Base-by-base conservation (phyloP, 2,329 filamentous ascomycete species). In the Volutella citrinella region DNA sequence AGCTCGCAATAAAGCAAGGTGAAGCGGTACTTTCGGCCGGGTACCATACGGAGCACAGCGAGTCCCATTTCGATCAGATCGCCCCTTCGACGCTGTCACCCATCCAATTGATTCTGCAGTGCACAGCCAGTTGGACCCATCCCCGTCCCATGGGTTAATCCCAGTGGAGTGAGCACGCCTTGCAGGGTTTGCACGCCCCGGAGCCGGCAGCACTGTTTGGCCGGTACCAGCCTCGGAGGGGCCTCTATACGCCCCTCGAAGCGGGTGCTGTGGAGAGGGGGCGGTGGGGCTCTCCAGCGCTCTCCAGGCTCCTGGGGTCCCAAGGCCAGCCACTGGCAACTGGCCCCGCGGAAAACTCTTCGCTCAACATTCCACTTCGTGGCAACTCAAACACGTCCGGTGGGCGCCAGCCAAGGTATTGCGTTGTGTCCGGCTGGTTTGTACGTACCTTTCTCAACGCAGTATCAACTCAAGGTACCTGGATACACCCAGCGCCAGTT, bases 331-430 rank as follows among this genome's bases (percentile, higher is more conserved):
- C 50, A 53, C 50, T 53, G 44, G 45, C 30, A 43, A 37, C 33
- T 25, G 37, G 42, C 36, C 22, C 21, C 42, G 37, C 24, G 36
- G 48, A 53, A 53, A 53, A 53, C 48, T 53, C 50, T 53, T 53
- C 50, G 42, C 43, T 50, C 50, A 53, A 52, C 50, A 52, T 53
- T 53, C 50, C 50, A 53, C 50, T 50, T 53, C 37, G 50, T 41
- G 50, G 40, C 48, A 53, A 45, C 39, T 46, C 39, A 47, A 51
- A 43, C 36, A 27, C 27, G 31, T 42, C 47, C 36, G 43, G 39
- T 32, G 36, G 46, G 34, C 45, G 50, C 48, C 50, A 53, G 48
- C 45, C 51, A 43, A 44, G 49, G 43, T 43, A 22, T 13, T 30
- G 14, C 12, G 16, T 28, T 6, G 16, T 19, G 16, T 7, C 19